Base-by-base conservation (phyloP, 306 rosid genomes). In the Amphicarpaea edgeworthii region DNA sequence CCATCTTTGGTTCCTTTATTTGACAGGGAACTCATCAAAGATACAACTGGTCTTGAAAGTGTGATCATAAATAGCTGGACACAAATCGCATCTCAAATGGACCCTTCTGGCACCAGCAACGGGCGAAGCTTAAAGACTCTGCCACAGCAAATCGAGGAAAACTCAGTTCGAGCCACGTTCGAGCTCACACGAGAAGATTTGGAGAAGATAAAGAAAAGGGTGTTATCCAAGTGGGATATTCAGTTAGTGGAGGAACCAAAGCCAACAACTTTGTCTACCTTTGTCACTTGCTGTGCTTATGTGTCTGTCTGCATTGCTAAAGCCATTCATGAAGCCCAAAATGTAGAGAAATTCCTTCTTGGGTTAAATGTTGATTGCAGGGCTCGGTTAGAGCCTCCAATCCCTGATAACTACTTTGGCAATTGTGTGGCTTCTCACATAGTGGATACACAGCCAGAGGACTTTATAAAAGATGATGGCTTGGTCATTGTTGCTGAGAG, bases 121-220 rank as follows among this genome's bases (percentile, higher is more conserved):
- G 38, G 12, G 1, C 43, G 51, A 67, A 64, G 70, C 73, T 49
- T 84, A 61, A 72, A 53, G 70, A 76, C 67, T 73, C 6, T 77
- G n/a, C 5, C 64, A 32, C 24, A 0, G 4, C 81, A 75, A 2
- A 69, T 71, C 1, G 20, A 75, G 0, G 69, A 62, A 21, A 7
- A 54, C 64, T 14, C 7, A 1, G 81, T 73, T 7, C 85, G 90
- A 23, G 87, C 86, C 1, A 86, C 76, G 1, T 88, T 90, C 45
- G 12, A 59, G 45, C 78, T 90, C 37, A 75, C 34, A 3, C 80
- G 62, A 0, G 55, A 20, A 10, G 83, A 84, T 67, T 47, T 85
- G 34, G 75, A 79, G 16, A 82, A 79, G 62, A 11, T 85, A 6
- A 85, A 43, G 58, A 57, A 59, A 79, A 54, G 15, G 46, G 79